These are phyloP conservation scores for Globisporangium nodosum DNA, from an alignment of 352 stramenopile genomes.

Conservation along the genomic window DNA sequence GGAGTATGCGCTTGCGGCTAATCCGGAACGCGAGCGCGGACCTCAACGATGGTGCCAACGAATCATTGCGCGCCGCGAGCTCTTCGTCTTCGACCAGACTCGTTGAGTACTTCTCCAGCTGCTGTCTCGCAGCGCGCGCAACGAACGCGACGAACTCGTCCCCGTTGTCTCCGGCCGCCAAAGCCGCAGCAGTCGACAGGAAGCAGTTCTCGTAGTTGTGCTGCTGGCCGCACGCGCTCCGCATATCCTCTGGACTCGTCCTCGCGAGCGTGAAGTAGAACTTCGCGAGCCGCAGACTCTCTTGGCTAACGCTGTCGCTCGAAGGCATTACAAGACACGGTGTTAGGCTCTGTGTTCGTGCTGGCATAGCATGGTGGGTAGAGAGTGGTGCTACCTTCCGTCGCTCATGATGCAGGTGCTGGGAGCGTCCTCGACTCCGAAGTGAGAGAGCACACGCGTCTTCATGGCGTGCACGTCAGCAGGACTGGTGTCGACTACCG, in stretches of 20 bases:
- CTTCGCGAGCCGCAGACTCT: slow-evolving; percentile 18
- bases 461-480: slow-evolving; percentile 18
- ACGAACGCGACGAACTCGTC: slow-evolving; percentile 12
- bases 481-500: slow-evolving; percentile 9
- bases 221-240: slow-evolving; percentile 14
- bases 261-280: slow-evolving; percentile 27
- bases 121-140: slow-evolving; percentile 6
- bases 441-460: slow-evolving; percentile 17
- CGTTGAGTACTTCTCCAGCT: slow-evolving; percentile 34
- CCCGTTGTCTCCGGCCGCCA: slow-evolving; percentile 3
- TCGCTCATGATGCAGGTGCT: slow-evolving; percentile 27
- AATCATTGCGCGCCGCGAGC: neutral
- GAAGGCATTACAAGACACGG: neutral
- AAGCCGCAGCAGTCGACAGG: slow-evolving; percentile 7
- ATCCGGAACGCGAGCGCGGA: slow-evolving; percentile 39
- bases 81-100: slow-evolving; percentile 28
- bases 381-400: slow-evolving; percentile 13
- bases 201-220: slow-evolving; percentile 32
- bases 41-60: neutral
- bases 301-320: slow-evolving; percentile 9
- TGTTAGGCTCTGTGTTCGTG: neutral
- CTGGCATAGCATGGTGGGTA: neutral
- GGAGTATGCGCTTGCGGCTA: slow-evolving; percentile 51
- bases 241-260: slow-evolving; percentile 15
- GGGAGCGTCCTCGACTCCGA: slow-evolving; percentile 27